Evolutionary conservation across 768 basidiomycete genomes (phyloP).

Genomic region (Ramaria sp.): DNA sequence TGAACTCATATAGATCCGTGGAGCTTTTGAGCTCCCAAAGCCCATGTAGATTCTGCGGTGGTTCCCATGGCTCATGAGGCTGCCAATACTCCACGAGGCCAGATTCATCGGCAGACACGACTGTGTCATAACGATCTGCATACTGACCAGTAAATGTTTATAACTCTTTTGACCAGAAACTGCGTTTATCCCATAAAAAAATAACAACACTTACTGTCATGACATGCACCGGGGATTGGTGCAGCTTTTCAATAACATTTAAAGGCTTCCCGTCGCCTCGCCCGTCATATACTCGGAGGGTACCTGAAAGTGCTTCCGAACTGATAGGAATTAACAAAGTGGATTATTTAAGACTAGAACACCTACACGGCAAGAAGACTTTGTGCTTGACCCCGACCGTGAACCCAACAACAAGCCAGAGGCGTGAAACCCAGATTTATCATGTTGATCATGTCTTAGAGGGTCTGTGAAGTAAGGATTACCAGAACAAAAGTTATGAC

Average conservation of each 20-base stretch:
- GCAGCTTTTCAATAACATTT: conserved; percentile 64
- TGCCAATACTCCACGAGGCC: conserved; percentile 98
- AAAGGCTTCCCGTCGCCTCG: conserved; percentile 75
- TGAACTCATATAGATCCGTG: conserved; percentile 95
- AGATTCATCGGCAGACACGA: conserved; percentile 87
- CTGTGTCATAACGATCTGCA: conserved; percentile 80
- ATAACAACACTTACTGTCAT: conserved; percentile 78
- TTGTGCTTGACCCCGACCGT: conserved; percentile 77
- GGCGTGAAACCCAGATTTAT: conserved; percentile 82
- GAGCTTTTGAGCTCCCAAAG: conserved; percentile 87
- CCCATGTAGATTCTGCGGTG: conserved; percentile 65
- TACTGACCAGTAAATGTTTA: conserved; percentile 40
- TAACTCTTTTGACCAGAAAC: not conserved
- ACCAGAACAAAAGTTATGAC: conserved; percentile 17
- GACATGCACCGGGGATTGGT: conserved; percentile 82
- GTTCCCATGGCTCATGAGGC: conserved; percentile 77
- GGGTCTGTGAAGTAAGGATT: not conserved
- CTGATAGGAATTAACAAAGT: conserved; percentile 27
- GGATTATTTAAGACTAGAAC: not conserved
- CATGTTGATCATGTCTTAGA: conserved; percentile 96
- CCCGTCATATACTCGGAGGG: conserved; percentile 85
- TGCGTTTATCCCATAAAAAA: not conserved
- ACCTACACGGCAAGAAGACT: conserved; percentile 79
- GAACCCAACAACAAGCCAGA: conserved; percentile 91
- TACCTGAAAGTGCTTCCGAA: conserved; percentile 64